A percentile compares a stretch with the other conserved stretches of the same genome.
These are phyloP conservation scores for Carpinus viminea DNA, from an alignment of 306 rosid species.

Conservation along the genomic window DNA sequence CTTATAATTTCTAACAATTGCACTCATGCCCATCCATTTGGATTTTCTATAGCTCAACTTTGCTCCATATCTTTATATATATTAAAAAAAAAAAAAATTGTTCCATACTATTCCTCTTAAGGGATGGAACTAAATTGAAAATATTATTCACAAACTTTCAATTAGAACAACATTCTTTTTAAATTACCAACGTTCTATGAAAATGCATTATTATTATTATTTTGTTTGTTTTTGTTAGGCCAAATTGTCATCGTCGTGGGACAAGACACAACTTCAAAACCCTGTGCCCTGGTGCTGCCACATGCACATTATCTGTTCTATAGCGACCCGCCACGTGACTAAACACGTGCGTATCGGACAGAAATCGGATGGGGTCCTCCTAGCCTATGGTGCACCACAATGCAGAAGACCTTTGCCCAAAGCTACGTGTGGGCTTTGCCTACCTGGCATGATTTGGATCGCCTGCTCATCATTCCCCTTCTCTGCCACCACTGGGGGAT, in stretches of 20 bases:
- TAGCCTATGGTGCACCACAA: background rate
- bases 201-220: background rate
- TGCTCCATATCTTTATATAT: too few relatives aligned
- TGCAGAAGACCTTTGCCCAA: background rate
- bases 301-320: slow-evolving; percentile 1
- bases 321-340: background rate
- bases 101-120: too few relatives aligned
- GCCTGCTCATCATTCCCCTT: slow-evolving; percentile 37
- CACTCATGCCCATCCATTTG: too few relatives aligned
- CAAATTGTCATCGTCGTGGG: background rate
- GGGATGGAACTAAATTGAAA: too few relatives aligned
- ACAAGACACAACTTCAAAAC: background rate
- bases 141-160: too few relatives aligned
- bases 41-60: too few relatives aligned
- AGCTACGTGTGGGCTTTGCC: background rate
- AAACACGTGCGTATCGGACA: background rate
- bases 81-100: too few relatives aligned
- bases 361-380: background rate
- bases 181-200: too few relatives aligned
- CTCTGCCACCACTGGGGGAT: background rate
- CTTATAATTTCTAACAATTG: too few relatives aligned
- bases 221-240: too few relatives aligned
- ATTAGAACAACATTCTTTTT: too few relatives aligned
- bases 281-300: background rate
- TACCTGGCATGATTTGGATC: slow-evolving; percentile 32